Evolutionary conservation across 768 basidiomycete genomes (phyloP).

Genomic region (Lentinula edodes): DNA sequence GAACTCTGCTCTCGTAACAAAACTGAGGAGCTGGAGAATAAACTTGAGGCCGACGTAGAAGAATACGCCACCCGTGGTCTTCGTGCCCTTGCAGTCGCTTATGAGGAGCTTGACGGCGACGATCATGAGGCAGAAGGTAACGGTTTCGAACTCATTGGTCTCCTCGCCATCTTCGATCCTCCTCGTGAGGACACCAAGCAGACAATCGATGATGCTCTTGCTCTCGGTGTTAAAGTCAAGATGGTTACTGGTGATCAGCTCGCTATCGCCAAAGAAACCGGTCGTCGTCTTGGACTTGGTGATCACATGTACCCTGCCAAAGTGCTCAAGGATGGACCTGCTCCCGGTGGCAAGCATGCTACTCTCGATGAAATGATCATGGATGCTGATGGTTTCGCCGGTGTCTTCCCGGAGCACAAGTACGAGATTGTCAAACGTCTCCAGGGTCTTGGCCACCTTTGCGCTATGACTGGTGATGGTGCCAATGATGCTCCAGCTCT

Average conservation of each 20-base stretch:
- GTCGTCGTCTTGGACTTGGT: slow-evolving; percentile 94
- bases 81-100: slow-evolving; percentile 94
- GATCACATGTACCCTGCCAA: slow-evolving; percentile 99
- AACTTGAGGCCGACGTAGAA: slow-evolving; percentile 91
- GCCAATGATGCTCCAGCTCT: slow-evolving; percentile 98
- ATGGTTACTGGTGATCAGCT: slow-evolving; percentile 99
- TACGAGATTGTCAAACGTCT: slow-evolving; percentile 99
- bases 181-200: slow-evolving; percentile 98
- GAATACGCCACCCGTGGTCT: slow-evolving; percentile 95
- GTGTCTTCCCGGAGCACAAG: slow-evolving; percentile 99
- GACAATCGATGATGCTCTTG: slow-evolving; percentile 95
- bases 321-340: slow-evolving; percentile 97
- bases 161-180: slow-evolving; percentile 96
- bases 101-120: slow-evolving; percentile 84
- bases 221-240: slow-evolving; percentile 97
- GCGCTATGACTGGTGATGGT: slow-evolving; percentile 99
- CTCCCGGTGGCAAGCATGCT: slow-evolving; percentile 76
- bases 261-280: slow-evolving; percentile 98
- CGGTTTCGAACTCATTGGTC: slow-evolving; percentile 96
- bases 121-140: slow-evolving; percentile 86
- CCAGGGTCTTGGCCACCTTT: slow-evolving; percentile 91
- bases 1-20: slow-evolving; percentile 98
- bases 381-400: slow-evolving; percentile 98
- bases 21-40: slow-evolving; percentile 86
- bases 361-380: slow-evolving; percentile 97